A percentile compares a stretch with the other conserved stretches of the same genome.
These are phyloP conservation scores for Penicillium maclennaniae DNA, from an alignment of 495 filamentous ascomycete species.

Conservation along the genomic window DNA sequence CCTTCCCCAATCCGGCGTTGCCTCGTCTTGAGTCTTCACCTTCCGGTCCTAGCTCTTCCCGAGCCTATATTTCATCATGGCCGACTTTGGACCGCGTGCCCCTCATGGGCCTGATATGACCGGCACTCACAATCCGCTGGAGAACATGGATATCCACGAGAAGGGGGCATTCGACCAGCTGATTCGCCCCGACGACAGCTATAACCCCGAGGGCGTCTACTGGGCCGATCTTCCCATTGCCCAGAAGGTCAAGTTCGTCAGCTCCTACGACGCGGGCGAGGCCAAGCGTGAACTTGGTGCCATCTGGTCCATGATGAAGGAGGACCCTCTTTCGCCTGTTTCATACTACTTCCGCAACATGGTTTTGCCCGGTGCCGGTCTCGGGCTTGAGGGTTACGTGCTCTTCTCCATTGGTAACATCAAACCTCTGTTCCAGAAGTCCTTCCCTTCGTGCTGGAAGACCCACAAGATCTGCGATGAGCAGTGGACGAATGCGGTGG, in stretches of 20 bases:
- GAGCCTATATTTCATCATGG: slow-evolving; percentile 21
- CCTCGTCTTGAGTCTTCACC: neutral
- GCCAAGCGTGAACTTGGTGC: slow-evolving; percentile 55
- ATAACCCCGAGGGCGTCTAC: slow-evolving; percentile 74
- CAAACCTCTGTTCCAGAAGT: slow-evolving; percentile 65
- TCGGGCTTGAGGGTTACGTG: slow-evolving; percentile 86
- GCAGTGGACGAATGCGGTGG: slow-evolving; percentile 72
- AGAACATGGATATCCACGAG: slow-evolving; percentile 59
- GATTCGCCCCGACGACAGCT: slow-evolving; percentile 78
- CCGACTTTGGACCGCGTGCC: slow-evolving; percentile 53
- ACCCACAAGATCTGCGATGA: slow-evolving; percentile 57
- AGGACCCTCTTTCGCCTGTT: slow-evolving; percentile 73
- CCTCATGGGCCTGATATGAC: slow-evolving; percentile 55
- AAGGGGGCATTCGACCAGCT: slow-evolving; percentile 67
- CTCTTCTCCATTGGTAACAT: slow-evolving; percentile 93
- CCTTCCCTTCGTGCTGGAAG: slow-evolving; percentile 73
- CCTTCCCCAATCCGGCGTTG: slow-evolving; percentile 1
- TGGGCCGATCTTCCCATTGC: slow-evolving; percentile 76
- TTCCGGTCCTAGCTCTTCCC: neutral
- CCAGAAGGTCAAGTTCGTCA: slow-evolving; percentile 68
- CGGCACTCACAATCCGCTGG: slow-evolving; percentile 46
- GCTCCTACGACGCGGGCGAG: slow-evolving; percentile 62
- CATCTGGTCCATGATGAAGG: slow-evolving; percentile 75
- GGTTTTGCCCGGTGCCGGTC: slow-evolving; percentile 82
- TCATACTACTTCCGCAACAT: slow-evolving; percentile 83